Percentiles rank a stretch among this genome's conserved stretches.
phyloP scores from a whole-genome alignment of 768 basidiomycete genomes.

The Suillus placidus region DNA sequence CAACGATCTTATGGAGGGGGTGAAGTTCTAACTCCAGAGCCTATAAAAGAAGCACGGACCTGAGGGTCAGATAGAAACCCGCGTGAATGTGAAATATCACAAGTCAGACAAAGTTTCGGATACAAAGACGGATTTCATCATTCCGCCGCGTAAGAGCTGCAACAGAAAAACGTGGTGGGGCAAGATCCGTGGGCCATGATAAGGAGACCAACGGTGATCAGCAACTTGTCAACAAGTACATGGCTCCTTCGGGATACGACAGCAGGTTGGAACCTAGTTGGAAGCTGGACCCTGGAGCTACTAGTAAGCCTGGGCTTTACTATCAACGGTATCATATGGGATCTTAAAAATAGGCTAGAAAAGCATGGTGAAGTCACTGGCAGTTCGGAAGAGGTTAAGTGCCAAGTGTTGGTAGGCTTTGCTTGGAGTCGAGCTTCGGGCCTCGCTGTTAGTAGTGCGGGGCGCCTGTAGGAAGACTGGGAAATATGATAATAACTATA shows the following conservation, averaged over 20 bases:
- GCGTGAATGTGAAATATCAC: neutral
- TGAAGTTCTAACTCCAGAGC: neutral
- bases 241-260: neutral
- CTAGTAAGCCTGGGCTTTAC: neutral
- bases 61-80: neutral
- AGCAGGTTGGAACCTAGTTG: neutral
- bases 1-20: neutral
- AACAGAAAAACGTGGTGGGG: neutral
- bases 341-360: neutral
- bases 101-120: neutral
- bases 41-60: neutral
- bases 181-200: neutral
- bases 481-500: neutral
- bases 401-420: neutral
- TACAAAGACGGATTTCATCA: neutral
- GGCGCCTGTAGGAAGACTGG: neutral
- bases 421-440: neutral
- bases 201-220: neutral
- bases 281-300: neutral
- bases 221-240: neutral
- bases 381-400: neutral
- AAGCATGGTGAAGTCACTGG: neutral
- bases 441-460: neutral
- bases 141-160: neutral
- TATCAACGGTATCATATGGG: neutral